Conservation (phyloP, 2,329 filamentous ascomycete species). For the Colletotrichum sp. region DNA sequence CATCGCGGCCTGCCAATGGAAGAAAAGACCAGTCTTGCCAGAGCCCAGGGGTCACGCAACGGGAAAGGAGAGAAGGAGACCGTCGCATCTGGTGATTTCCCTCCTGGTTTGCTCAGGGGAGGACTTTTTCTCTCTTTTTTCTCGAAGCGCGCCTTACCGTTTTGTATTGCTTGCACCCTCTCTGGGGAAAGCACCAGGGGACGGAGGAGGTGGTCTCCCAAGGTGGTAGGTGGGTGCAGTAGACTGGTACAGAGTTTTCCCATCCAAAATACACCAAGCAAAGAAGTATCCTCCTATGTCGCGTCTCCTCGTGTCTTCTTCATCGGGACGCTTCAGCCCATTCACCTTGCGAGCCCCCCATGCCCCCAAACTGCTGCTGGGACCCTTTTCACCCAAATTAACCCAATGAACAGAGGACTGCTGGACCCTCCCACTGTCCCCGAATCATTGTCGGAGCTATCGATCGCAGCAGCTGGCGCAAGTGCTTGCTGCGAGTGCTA, state of each 20-base stretch:
- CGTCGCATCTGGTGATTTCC: neutral
- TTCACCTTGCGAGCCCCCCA: conserved; percentile 1
- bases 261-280: rapidly evolving
- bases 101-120: neutral
- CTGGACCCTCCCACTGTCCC: conserved; percentile 9
- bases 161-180: neutral
- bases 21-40: neutral
- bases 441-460: neutral
- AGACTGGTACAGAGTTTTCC: neutral
- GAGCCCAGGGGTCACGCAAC: neutral
- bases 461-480: neutral
- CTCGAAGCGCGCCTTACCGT: neutral
- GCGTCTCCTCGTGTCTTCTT: neutral
- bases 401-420: conserved; percentile 17
- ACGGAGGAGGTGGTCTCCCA: neutral
- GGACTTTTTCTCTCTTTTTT: neutral
- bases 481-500: neutral
- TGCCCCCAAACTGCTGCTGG: neutral
- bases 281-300: neutral
- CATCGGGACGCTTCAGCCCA: neutral
- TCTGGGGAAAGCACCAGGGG: conserved; percentile 8
- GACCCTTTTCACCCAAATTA: neutral
- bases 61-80: neutral
- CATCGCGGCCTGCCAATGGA: neutral
- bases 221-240: neutral